Evolutionary conservation across 495 filamentous ascomycete genomes (phyloP).

Genomic region (Daldinia concentrica): DNA sequence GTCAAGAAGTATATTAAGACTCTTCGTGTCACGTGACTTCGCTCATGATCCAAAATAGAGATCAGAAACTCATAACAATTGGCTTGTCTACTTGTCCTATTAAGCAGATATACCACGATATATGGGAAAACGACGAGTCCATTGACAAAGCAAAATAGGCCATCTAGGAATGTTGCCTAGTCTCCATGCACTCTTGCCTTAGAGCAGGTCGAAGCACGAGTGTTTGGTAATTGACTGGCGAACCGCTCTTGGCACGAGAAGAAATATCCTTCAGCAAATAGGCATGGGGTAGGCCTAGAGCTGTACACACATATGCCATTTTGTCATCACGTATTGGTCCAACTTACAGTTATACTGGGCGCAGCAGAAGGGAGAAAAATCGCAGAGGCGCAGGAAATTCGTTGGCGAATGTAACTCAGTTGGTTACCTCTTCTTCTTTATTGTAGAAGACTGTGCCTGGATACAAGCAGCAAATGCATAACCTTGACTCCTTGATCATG

Average conservation of each 20-base stretch:
- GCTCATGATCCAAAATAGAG: neutral
- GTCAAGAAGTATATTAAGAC: neutral
- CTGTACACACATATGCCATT: slow-evolving; percentile 99
- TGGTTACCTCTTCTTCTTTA: slow-evolving; percentile 45
- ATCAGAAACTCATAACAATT: neutral
- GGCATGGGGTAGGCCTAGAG: slow-evolving; percentile 76
- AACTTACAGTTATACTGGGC: slow-evolving; percentile 1
- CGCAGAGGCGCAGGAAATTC: slow-evolving; percentile 10
- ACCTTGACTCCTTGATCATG: slow-evolving; percentile 51
- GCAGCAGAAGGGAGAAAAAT: neutral
- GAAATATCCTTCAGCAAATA: slow-evolving; percentile 92
- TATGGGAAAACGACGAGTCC: neutral
- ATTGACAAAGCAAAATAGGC: slow-evolving; percentile 8
- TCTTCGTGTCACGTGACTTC: neutral
- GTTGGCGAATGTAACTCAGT: slow-evolving; percentile 37
- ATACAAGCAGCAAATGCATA: slow-evolving; percentile 49
- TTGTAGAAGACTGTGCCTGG: slow-evolving; percentile 44
- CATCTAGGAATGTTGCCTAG: slow-evolving; percentile 69
- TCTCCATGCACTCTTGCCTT: slow-evolving; percentile 87
- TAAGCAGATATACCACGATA: neutral
- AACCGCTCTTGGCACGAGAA: slow-evolving; percentile 89
- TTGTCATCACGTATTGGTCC: slow-evolving; percentile 24
- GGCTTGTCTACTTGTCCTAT: neutral
- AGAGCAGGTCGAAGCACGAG: slow-evolving; percentile 65
- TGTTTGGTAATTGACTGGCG: slow-evolving; percentile 94